Evolutionary conservation across 371 early-diverging fungal genomes (phyloP).

Genomic region (Choanephora cucurbitarum): DNA sequence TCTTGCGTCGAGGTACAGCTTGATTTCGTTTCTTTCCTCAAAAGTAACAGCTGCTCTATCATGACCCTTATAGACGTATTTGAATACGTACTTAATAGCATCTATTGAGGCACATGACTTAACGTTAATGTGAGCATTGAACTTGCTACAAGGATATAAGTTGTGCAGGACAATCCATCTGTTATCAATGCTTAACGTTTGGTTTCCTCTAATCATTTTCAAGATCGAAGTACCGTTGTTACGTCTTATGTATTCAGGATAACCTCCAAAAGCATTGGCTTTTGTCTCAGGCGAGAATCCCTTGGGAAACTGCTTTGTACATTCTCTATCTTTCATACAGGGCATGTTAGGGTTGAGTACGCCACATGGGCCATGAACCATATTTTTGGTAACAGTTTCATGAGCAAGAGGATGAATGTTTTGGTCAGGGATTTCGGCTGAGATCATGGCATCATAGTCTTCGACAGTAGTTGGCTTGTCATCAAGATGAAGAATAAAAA

Average conservation of each 20-base stretch:
- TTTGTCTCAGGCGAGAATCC: slow-evolving; percentile 18
- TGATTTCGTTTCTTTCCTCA: no score
- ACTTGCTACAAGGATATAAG: slow-evolving; percentile 24
- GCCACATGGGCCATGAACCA: slow-evolving; percentile 47
- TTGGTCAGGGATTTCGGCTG: slow-evolving; percentile 1
- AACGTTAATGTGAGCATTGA: slow-evolving; percentile 38
- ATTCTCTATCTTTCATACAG: slow-evolving; percentile 36
- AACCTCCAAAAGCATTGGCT: not conserved
- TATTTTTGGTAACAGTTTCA: slow-evolving; percentile 25
- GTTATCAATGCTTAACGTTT: slow-evolving; percentile 16
- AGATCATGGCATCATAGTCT: slow-evolving; percentile 1
- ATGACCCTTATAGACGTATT: slow-evolving; percentile 33
- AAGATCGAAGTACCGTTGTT: not conserved
- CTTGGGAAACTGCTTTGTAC: slow-evolving; percentile 27
- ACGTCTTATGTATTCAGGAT: not conserved
- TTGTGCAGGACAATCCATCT: slow-evolving; percentile 27
- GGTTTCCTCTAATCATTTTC: no score
- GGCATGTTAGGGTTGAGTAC: slow-evolving; percentile 11
- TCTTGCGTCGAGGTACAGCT: slow-evolving; percentile 2
- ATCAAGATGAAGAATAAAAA: not conserved
- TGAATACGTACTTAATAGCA: slow-evolving; percentile 31
- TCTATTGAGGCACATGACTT: slow-evolving; percentile 28
- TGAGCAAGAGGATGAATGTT: slow-evolving; percentile 26
- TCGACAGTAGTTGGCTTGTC: not conserved
- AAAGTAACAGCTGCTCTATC: slow-evolving; percentile 2